phyloP scores from a whole-genome alignment of 2,329 filamentous ascomycete species.

The Alternaria solani region DNA sequence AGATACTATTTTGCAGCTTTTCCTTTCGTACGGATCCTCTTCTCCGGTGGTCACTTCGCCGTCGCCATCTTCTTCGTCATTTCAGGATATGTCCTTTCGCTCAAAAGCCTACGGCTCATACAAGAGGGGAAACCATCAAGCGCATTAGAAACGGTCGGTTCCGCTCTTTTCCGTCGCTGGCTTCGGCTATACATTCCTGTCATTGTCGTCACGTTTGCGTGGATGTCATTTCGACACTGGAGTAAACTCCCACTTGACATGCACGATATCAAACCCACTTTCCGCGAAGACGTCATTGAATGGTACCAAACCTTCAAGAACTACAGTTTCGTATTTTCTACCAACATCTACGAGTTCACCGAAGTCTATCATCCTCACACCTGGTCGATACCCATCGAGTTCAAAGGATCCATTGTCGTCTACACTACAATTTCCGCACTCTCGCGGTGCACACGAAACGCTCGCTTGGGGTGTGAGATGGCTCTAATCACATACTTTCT shows the following conservation, averaged over 20 bases:
- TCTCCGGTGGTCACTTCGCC: constrained; percentile 60
- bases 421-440: constrained; percentile 67
- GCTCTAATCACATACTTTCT: constrained; percentile 70
- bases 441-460: constrained; percentile 62
- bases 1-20: constrained; percentile 42
- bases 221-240: constrained; percentile 62
- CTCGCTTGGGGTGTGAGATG: constrained; percentile 63
- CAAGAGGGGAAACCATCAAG: constrained; percentile 52
- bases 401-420: constrained; percentile 67
- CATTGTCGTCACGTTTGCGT: constrained; percentile 63
- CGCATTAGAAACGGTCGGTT: constrained; percentile 56
- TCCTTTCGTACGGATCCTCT: constrained; percentile 59
- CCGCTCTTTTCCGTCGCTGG: constrained; percentile 61
- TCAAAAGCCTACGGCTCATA: constrained; percentile 56
- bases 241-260: constrained; percentile 50
- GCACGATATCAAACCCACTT: constrained; percentile 60
- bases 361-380: constrained; percentile 42
- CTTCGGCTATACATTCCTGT: constrained; percentile 61
- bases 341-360: constrained; percentile 66
- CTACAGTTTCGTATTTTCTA: constrained; percentile 72
- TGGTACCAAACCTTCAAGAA: constrained; percentile 62
- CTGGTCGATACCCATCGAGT: constrained; percentile 52
- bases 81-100: constrained; percentile 62
- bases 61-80: constrained; percentile 63
- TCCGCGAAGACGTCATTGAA: constrained; percentile 36